These are phyloP conservation scores for Coemansia sp. DNA, from an alignment of 192 early-diverging fungal genomes.

Conservation along the genomic window DNA sequence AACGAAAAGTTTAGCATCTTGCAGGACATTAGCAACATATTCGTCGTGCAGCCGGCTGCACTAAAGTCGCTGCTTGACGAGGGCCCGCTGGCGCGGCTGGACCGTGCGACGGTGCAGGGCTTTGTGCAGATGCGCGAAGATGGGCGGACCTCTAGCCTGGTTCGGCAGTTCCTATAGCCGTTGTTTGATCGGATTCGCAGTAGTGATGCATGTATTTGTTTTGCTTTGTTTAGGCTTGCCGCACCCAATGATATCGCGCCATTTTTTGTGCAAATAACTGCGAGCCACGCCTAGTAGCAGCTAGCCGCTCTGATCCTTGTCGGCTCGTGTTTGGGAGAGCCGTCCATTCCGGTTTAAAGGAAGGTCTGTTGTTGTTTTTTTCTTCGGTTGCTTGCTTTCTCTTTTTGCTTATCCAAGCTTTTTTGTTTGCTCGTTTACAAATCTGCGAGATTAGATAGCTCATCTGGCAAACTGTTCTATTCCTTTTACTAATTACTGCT, in stretches of 20 bases:
- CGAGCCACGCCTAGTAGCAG: not conserved
- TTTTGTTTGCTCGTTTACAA: constrained; percentile 4
- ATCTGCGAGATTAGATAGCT: constrained; percentile 5
- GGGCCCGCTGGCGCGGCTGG: constrained; percentile 78
- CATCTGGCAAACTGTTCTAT: not conserved
- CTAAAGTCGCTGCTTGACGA: constrained; percentile 84
- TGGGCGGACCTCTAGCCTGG: constrained; percentile 58
- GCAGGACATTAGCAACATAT: constrained; percentile 90
- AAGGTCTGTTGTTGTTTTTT: constrained; percentile 1
- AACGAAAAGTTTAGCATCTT: constrained; percentile 87
- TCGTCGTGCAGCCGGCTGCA: constrained; percentile 87
- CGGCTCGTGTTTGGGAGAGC: constrained; percentile 5
- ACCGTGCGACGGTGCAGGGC: constrained; percentile 75
- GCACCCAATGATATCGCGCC: not conserved
- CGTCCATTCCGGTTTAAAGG: not conserved
- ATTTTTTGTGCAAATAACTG: not conserved
- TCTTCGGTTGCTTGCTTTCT: not conserved
- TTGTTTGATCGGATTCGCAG: not conserved
- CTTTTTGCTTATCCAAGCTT: not conserved
- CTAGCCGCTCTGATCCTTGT: not conserved
- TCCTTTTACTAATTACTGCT: constrained; percentile 9
- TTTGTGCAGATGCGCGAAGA: constrained; percentile 89
- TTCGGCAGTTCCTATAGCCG: constrained; percentile 27
- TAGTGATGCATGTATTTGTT: not conserved
- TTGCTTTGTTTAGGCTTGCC: not conserved